phyloP scores from a whole-genome alignment of 306 rosid genomes.

The Prunus salicina region DNA sequence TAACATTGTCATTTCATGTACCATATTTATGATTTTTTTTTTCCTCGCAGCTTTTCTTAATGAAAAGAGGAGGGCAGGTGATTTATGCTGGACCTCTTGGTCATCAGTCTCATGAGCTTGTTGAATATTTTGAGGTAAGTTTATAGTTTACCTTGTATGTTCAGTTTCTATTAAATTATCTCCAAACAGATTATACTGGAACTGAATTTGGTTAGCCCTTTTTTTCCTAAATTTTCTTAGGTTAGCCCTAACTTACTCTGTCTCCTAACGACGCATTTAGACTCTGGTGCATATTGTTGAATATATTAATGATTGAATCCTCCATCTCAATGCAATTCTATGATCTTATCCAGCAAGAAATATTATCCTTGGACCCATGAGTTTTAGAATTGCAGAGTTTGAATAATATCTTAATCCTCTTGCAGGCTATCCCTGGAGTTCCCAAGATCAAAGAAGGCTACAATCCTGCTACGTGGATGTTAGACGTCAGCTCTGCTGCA shows the following conservation, averaged over 20 bases:
- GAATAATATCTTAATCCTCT: neutral
- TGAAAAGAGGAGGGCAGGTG: conserved; percentile 90
- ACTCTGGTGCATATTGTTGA: neutral
- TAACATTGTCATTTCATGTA: neutral
- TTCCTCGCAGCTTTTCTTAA: conserved; percentile 41
- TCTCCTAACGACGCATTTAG: neutral
- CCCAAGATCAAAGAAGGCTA: conserved; percentile 53
- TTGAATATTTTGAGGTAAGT: conserved; percentile 73
- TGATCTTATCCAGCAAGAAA: neutral
- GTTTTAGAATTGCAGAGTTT: neutral
- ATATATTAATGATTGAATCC: neutral
- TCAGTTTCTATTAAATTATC: neutral
- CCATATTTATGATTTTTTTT: neutral
- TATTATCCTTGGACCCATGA: neutral
- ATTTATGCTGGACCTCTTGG: conserved; percentile 78
- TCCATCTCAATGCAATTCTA: neutral
- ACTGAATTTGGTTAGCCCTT: too few relatives aligned
- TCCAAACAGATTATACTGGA: neutral
- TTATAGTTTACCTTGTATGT: neutral
- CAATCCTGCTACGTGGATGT: conserved; percentile 87
- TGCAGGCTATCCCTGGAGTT: conserved; percentile 58
- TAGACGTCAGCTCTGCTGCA: conserved; percentile 64
- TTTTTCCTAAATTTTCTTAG: neutral
- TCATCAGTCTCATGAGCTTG: conserved; percentile 54
- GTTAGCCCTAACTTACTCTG: neutral